A percentile compares a stretch with the other conserved stretches of the same genome.
Evolutionary conservation across 2,329 filamentous ascomycete species (phyloP).

Genomic region (Hymenoscyphus repandus): DNA sequence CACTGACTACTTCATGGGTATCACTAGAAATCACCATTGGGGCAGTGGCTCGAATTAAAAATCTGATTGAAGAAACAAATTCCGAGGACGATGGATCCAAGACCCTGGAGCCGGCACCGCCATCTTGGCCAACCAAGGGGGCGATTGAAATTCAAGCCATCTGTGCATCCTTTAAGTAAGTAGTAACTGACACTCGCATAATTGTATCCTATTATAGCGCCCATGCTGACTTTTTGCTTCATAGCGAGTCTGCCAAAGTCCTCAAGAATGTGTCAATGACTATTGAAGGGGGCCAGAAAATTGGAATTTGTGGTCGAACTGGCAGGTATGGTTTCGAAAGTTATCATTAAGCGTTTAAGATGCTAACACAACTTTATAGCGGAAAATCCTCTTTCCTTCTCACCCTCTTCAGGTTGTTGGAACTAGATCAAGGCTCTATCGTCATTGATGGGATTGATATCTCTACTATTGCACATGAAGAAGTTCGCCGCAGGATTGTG

Average conservation of each 20-base stretch:
- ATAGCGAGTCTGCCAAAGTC: no score
- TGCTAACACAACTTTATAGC: no score
- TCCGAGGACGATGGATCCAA: no score
- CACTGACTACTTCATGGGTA: not conserved
- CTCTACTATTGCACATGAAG: not conserved
- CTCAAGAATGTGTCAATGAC: no score
- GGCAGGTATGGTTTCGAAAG: no score
- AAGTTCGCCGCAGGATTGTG: conserved; percentile 76
- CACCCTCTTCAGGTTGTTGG: not conserved
- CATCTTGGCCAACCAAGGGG: not conserved
- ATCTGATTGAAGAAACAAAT: not conserved
- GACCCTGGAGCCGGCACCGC: no score
- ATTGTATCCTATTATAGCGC: no score
- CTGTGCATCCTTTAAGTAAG: not conserved
- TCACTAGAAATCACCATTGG: not conserved
- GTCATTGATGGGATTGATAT: conserved; percentile 1
- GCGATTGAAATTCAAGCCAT: not conserved
- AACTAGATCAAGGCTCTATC: not conserved
- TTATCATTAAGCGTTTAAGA: no score
- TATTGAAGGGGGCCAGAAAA: not conserved
- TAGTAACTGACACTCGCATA: no score
- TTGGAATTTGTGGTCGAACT: not conserved
- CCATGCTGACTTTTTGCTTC: no score
- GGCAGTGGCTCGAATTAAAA: not conserved
- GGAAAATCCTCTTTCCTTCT: not conserved